These are phyloP conservation scores for Microascus cirrosus DNA, from an alignment of 2,329 filamentous ascomycete species.

Conservation along the genomic window DNA sequence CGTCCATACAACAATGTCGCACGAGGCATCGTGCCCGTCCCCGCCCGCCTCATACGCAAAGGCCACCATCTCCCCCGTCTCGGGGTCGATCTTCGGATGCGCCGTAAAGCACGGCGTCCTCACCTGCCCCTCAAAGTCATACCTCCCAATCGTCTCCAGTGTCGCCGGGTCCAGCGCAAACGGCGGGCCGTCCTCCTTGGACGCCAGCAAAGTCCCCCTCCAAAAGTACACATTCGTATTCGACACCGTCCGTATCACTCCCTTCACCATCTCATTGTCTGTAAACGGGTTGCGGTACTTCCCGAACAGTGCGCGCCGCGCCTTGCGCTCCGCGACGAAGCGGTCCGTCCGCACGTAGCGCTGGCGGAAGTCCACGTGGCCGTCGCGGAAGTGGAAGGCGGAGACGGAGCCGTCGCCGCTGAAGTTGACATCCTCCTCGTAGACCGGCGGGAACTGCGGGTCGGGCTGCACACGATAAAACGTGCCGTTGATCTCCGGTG, in stretches of 20 bases:
- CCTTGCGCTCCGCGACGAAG: constrained; percentile 21
- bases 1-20: constrained; percentile 34
- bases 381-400: constrained; percentile 20
- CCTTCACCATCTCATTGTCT: constrained; percentile 41
- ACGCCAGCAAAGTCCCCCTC: constrained; percentile 40
- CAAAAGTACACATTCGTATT: constrained; percentile 52
- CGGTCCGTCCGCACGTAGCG: constrained; percentile 26
- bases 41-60: constrained; percentile 38
- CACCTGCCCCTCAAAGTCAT: constrained; percentile 41
- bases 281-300: constrained; percentile 43
- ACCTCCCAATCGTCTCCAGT: constrained; percentile 35
- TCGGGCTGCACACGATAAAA: constrained; percentile 41
- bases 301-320: constrained; percentile 18
- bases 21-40: constrained; percentile 27
- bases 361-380: constrained; percentile 18
- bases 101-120: constrained; percentile 34
- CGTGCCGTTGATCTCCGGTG: constrained; percentile 30
- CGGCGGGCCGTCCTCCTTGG: constrained; percentile 42
- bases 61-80: constrained; percentile 38
- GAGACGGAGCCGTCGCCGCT: constrained; percentile 26
- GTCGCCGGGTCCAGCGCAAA: constrained; percentile 38
- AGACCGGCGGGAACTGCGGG: constrained; percentile 40
- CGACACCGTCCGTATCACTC: constrained; percentile 42
- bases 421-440: constrained; percentile 33
- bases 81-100: constrained; percentile 40